These are phyloP conservation scores for Pythium periplocum DNA, from an alignment of 352 stramenopile genomes.

Conservation along the genomic window DNA sequence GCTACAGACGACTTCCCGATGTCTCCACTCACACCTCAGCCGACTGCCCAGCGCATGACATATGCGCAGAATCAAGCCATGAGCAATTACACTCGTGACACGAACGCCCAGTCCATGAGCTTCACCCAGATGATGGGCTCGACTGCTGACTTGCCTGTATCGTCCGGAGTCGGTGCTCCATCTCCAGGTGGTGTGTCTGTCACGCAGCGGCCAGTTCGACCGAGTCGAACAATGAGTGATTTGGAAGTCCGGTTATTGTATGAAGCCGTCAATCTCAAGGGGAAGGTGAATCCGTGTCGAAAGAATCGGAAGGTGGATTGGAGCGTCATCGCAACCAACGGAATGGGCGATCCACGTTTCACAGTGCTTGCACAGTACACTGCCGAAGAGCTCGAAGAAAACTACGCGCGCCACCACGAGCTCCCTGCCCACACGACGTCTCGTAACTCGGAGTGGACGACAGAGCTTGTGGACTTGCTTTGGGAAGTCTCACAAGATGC, in stretches of 20 bases:
- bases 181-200: too few species aligned
- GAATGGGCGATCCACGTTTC: constrained; percentile 65
- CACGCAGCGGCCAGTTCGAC: constrained; percentile 5
- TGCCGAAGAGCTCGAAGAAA: constrained; percentile 59
- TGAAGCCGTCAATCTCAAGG: constrained; percentile 59
- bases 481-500: constrained; percentile 66
- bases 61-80: too few species aligned
- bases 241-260: constrained; percentile 59
- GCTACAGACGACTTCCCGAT: constrained; percentile 9
- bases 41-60: too few species aligned
- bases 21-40: not conserved
- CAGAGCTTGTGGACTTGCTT: constrained; percentile 65
- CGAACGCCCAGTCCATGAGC: not conserved
- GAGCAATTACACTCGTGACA: too few species aligned
- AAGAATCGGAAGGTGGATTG: constrained; percentile 74
- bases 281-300: constrained; percentile 65
- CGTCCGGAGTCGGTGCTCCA: constrained; percentile 1
- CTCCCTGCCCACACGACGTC: constrained; percentile 33
- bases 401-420: constrained; percentile 64
- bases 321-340: constrained; percentile 59
- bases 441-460: constrained; percentile 57
- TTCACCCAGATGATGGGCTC: constrained; percentile 20
- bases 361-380: constrained; percentile 51
- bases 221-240: constrained; percentile 38
- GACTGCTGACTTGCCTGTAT: not conserved